These are phyloP conservation scores for Bathelium albidoporum DNA, from an alignment of 495 filamentous ascomycete genomes.

Conservation along the genomic window DNA sequence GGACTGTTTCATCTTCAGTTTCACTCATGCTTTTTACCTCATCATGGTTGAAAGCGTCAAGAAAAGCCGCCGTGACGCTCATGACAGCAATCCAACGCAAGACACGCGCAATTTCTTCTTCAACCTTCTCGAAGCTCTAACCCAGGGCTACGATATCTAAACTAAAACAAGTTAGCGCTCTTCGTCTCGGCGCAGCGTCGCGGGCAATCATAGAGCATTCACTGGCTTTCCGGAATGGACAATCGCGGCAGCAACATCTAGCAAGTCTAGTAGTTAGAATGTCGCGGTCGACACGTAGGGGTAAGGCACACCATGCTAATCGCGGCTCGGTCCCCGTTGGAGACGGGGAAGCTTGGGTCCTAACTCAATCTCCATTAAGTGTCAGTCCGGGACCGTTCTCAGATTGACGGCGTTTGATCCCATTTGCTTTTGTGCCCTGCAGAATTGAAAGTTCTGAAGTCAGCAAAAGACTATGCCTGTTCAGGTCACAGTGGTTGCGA, in stretches of 20 bases:
- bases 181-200: background rate
- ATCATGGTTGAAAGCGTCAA: background rate
- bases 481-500: background rate
- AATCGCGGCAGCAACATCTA: background rate
- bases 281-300: background rate
- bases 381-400: background rate
- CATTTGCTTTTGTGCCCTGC: background rate
- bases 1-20: background rate
- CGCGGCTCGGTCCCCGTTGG: background rate
- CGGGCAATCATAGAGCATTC: background rate
- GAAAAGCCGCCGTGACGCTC: background rate
- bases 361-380: background rate
- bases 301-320: background rate
- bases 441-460: background rate
- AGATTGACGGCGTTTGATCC: constrained; percentile 8
- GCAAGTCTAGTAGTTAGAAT: background rate
- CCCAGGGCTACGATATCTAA: background rate
- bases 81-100: background rate
- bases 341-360: background rate
- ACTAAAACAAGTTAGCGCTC: background rate
- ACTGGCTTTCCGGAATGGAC: background rate
- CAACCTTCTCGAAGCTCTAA: background rate
- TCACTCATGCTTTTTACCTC: background rate
- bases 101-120: background rate
- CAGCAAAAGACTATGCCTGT: background rate